These are phyloP conservation scores for Psilocybe tampanensis DNA, from an alignment of 768 basidiomycete species.

Conservation along the genomic window DNA sequence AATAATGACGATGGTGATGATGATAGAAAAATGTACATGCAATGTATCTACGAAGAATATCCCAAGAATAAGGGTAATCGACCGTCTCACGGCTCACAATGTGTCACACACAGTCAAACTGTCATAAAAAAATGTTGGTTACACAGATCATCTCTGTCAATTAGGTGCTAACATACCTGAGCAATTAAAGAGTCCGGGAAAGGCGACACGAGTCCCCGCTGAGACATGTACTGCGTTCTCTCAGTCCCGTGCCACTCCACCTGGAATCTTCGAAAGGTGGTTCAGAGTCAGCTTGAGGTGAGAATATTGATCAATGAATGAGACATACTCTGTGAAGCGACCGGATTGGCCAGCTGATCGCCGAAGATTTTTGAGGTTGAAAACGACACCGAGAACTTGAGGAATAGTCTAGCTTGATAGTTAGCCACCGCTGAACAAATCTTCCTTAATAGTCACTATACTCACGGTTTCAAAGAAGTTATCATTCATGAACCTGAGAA, in stretches of 20 bases:
- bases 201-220: slow-evolving; percentile 38
- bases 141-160: neutral
- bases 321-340: slow-evolving; percentile 34
- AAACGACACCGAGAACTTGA: slow-evolving; percentile 44
- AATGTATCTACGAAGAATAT: too few species aligned
- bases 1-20: too few species aligned
- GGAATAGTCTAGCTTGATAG: slow-evolving; percentile 40
- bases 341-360: slow-evolving; percentile 42
- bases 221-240: slow-evolving; percentile 36
- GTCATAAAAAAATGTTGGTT: neutral
- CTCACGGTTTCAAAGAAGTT: slow-evolving; percentile 44
- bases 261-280: slow-evolving; percentile 28
- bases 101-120: neutral
- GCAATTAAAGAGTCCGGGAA: slow-evolving; percentile 48
- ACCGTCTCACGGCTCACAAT: neutral
- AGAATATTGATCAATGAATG: neutral
- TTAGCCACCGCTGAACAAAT: neutral
- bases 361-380: slow-evolving; percentile 42
- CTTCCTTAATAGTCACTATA: neutral
- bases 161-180: slow-evolving; percentile 22
- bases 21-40: too few species aligned
- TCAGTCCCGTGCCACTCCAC: slow-evolving; percentile 35
- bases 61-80: too few species aligned
- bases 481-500: slow-evolving; percentile 30
- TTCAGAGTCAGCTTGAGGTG: neutral